phyloP scores from a whole-genome alignment of 345 rosid species.

The Physaria fendleri region DNA sequence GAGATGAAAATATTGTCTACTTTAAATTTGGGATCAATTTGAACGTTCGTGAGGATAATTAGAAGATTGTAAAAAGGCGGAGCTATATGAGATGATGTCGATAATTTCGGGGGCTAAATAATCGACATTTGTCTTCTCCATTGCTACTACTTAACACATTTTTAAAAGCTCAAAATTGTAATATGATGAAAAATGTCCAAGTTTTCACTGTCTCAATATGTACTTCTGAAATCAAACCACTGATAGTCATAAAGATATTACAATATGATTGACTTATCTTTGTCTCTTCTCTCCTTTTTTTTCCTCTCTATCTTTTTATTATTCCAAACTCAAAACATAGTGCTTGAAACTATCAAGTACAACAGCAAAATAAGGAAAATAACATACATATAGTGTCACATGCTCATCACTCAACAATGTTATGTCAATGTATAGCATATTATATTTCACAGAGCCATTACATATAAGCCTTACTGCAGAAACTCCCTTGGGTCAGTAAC shows the following conservation, averaged over 20 bases:
- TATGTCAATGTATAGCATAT: neutral
- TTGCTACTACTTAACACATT: too few relatives aligned
- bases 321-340: neutral
- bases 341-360: neutral
- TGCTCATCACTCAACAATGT: neutral
- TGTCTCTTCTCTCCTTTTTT: neutral
- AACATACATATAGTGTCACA: constrained; percentile 25
- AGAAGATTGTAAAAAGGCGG: too few relatives aligned
- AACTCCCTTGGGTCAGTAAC: constrained; percentile 99
- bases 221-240: neutral
- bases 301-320: too few relatives aligned
- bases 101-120: too few relatives aligned
- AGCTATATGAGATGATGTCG: too few relatives aligned
- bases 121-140: too few relatives aligned
- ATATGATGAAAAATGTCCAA: too few relatives aligned
- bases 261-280: neutral
- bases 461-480: constrained; percentile 47
- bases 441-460: neutral
- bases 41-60: too few relatives aligned
- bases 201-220: neutral
- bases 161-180: too few relatives aligned
- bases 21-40: too few relatives aligned
- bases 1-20: too few relatives aligned
- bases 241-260: neutral
- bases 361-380: neutral